Evolutionary conservation across 2,329 filamentous ascomycete species (phyloP), one percentile per base, ranked within the genome.

Genomic region (Stachybotrys chartarum): DNA sequence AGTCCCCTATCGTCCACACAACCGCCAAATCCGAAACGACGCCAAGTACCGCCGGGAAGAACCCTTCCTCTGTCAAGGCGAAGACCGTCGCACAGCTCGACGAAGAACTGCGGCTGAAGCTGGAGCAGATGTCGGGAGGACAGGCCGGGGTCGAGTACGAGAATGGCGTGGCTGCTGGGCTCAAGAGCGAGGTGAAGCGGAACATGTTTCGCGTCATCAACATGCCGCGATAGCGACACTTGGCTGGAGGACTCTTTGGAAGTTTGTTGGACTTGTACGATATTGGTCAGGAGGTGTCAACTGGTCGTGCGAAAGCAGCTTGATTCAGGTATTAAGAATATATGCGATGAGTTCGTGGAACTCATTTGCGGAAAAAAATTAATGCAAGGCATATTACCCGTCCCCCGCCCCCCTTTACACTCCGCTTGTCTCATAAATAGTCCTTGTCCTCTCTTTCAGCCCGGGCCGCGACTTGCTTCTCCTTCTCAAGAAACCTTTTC

Each of bases 191-290:
- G 42, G 88, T 92, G 11, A 85, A 80, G 67, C 82, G 86, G 53
- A 91, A 91, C 62, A 91, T 91, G 87, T 91, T 91, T 67, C 76
- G 87, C 16, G 81, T 87, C 57, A 89, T 90, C 18, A 51, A 51
- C 49, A 51, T 51, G 49, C 30, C 30, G 30, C 32, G 30, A 51
- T 17, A 48, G 46, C 46, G 46, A 42, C 8, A 14, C 35, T 3
- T 42, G 35, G 35, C 35, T 42, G 35, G 35, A 42, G 35, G 35
- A 3, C 4, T 24, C 4, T 24, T 24, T 24, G 24, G 24, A 4
- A 24, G 24, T 24, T 24, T 3, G 24, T 24, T 24, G 24, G 24
- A 24, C 24, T 24, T 4, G 4, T 24, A 24, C 3, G 24, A 24
- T 24, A 24, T 24, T 24, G 4, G 24, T 4, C 24, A 24, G 4